Conservation (phyloP, 1,284 basidiomycete species). For the Leccinum griseonigrum region DNA sequence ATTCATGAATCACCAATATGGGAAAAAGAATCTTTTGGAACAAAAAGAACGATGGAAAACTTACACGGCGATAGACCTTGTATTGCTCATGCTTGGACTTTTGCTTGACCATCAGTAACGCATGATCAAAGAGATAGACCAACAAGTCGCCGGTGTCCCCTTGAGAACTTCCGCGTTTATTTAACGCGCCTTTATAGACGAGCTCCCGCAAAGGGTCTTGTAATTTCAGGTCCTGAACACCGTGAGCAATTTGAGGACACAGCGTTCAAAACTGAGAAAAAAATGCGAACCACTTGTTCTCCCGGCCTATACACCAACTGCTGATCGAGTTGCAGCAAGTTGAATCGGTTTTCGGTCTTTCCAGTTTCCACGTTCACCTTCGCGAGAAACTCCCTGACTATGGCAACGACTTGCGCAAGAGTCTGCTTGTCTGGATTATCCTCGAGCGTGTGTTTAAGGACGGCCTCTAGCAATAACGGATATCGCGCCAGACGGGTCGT, state of each 20-base stretch:
- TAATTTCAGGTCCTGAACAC: conserved; percentile 75
- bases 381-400: conserved; percentile 81
- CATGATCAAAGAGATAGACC: conserved; percentile 97
- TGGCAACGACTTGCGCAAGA: conserved; percentile 77
- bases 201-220: conserved; percentile 70
- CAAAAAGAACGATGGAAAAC: conserved; percentile 28
- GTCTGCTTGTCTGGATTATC: conserved; percentile 86
- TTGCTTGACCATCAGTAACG: conserved; percentile 92
- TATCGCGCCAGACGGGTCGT: conserved; percentile 97
- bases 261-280: background rate
- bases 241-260: conserved; percentile 4
- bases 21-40: conserved; percentile 1
- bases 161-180: conserved; percentile 79
- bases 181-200: conserved; percentile 92
- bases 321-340: conserved; percentile 75
- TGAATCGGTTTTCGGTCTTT: conserved; percentile 62
- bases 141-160: conserved; percentile 86
- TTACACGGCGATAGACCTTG: conserved; percentile 90
- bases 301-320: conserved; percentile 75
- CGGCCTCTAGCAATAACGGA: conserved; percentile 90
- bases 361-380: conserved; percentile 82
- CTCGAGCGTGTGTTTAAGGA: conserved; percentile 90
- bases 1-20: conserved; percentile 7
- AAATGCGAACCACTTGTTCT: conserved; percentile 61
- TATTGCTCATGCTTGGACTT: conserved; percentile 92